Conservation (phyloP, 768 basidiomycete species). For the Rhizopogon vinicolor region DNA sequence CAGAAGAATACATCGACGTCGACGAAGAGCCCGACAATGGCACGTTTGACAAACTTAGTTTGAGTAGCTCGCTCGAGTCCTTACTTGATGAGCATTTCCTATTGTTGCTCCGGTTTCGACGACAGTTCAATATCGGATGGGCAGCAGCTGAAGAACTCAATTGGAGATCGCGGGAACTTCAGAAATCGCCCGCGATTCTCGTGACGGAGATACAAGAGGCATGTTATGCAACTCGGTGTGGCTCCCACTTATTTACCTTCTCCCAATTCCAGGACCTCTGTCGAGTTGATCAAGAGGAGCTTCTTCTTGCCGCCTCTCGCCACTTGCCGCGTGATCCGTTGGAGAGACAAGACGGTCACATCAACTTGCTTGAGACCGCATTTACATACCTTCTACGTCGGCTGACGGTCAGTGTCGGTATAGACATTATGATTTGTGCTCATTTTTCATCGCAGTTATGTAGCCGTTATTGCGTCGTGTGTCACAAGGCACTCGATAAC, state of each 20-base stretch:
- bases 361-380: conserved; percentile 61
- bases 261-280: conserved; percentile 6
- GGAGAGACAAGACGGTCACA: conserved; percentile 21
- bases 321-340: conserved; percentile 56
- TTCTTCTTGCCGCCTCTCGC: conserved; percentile 32
- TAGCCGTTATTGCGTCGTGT: conserved; percentile 69
- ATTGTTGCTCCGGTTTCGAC: conserved; percentile 46
- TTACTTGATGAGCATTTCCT: conserved; percentile 55
- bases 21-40: conserved; percentile 16
- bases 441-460: conserved; percentile 41
- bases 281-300: conserved; percentile 42
- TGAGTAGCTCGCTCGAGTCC: conserved; percentile 60
- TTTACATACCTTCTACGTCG: conserved; percentile 65
- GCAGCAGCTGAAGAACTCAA: conserved; percentile 59
- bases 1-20: neutral
- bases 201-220: conserved; percentile 30
- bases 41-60: conserved; percentile 55
- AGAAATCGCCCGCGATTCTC: conserved; percentile 36
- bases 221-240: neutral
- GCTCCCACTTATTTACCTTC: neutral
- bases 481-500: conserved; percentile 51
- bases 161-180: conserved; percentile 39
- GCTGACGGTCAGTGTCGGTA: conserved; percentile 40
- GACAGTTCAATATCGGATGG: conserved; percentile 57
- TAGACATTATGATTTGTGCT: neutral